Evolutionary conservation across 163 green algal species (phyloP), one percentile per base, ranked within the genome.

Genomic region (Trebouxia gelatinosa): DNA sequence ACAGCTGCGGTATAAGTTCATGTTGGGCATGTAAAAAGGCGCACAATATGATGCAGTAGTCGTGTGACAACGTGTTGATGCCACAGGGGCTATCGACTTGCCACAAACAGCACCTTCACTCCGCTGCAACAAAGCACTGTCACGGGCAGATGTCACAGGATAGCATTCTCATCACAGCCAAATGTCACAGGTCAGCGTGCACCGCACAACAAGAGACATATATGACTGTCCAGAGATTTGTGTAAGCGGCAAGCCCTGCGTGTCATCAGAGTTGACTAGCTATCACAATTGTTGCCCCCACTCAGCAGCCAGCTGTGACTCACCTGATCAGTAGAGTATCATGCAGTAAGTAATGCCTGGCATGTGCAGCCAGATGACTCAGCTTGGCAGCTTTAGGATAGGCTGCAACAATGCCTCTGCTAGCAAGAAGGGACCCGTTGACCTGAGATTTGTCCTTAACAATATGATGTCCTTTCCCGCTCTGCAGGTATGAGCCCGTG

Each of bases 311-410:
- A 51, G 65, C 0, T 21, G 35, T 23, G 17, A 2, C 34, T 38
- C 21, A 75, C 75, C 75, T 80, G 75, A 80, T 50, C 16, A 80
- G 37, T n/a, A 80, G 28, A 7, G 75, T 80, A 61, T 80, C 75
- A 31, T 74, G 35, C 16, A 54, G n/a, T 0, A 80, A 28, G 75
- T 80, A 80, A 11, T 70, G 75, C 39, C 43, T 54, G 5, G 75
- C 75, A 61, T 80, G 75, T 29, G 37, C 21, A 16, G n/a, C 21
- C 40, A 80, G 75, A n/a, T 59, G 38, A n/a, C 59, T 43, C 2
- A 65, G 57, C 37, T 65, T 80, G 39, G 39, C 39, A 48, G 43
- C 59, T 21, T 58, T 61, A 9, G 75, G 75, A 38, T 74, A 80
- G 43, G 58, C 58, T 19, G 58, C 75, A 39, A 80, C 75, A 34